Evolutionary conservation across 2,329 filamentous ascomycete genomes (phyloP).

Genomic region (Colletotrichum musicola): DNA sequence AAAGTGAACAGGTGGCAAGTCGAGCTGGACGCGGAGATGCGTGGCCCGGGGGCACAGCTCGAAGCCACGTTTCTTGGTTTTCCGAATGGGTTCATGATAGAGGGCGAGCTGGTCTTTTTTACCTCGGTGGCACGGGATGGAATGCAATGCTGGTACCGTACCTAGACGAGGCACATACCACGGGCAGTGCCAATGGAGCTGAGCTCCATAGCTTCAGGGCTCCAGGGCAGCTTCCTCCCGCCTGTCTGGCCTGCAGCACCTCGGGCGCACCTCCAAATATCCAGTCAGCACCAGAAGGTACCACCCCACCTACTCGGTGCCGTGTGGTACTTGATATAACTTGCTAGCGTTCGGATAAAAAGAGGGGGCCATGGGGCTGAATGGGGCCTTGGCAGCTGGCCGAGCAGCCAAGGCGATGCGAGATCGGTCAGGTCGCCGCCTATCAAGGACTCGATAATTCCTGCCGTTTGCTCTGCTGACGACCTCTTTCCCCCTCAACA

Average conservation of each 20-base stretch:
- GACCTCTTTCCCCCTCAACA: slow-evolving; percentile 3
- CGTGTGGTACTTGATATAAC: too few species aligned
- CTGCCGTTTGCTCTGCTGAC: too few species aligned
- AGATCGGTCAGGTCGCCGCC: slow-evolving; percentile 17
- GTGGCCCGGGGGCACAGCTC: slow-evolving; percentile 8
- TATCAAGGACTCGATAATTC: background rate
- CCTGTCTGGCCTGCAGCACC: background rate
- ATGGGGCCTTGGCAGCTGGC: slow-evolving; percentile 22
- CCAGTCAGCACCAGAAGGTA: slow-evolving; percentile 10
- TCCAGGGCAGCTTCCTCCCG: too few species aligned
- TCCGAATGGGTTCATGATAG: background rate
- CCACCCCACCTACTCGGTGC: background rate
- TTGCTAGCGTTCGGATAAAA: slow-evolving; percentile 33
- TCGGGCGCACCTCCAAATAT: background rate
- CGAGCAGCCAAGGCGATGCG: slow-evolving; percentile 24
- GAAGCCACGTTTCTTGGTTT: background rate
- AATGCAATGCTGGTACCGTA: background rate
- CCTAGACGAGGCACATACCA: too few species aligned
- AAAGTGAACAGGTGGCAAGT: slow-evolving; percentile 13
- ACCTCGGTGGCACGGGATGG: slow-evolving; percentile 28
- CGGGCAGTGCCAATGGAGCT: too few species aligned
- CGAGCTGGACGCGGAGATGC: slow-evolving; percentile 2
- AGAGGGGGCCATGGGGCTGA: slow-evolving; percentile 20
- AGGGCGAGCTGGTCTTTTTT: background rate
- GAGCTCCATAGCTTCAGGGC: background rate